phyloP scores from a whole-genome alignment of 1,284 basidiomycete genomes.

The Puccinia hordei region DNA sequence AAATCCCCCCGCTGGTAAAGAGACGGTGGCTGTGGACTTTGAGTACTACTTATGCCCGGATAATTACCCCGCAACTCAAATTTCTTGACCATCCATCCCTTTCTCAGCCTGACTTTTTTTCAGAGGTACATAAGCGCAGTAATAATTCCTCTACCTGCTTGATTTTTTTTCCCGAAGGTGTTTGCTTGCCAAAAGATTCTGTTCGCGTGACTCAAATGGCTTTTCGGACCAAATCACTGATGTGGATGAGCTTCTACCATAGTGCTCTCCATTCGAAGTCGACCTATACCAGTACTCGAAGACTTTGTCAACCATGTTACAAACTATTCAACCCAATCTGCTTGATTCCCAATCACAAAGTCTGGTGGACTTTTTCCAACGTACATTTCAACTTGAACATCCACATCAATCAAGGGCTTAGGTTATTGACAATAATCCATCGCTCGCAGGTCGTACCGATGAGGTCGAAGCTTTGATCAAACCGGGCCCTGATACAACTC shows the following conservation, averaged over 20 bases:
- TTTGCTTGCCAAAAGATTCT: neutral
- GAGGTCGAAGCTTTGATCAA: slow-evolving; percentile 18
- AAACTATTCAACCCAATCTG: neutral
- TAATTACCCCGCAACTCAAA: slow-evolving; percentile 3
- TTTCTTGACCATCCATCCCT: slow-evolving; percentile 15
- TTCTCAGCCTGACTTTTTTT: slow-evolving; percentile 34
- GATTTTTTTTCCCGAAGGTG: no score
- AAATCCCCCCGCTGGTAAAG: neutral
- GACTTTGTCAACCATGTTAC: slow-evolving; percentile 2
- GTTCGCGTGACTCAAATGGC: neutral
- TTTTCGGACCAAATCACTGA: neutral
- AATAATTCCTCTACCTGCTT: neutral
- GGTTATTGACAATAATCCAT: neutral
- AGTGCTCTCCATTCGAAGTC: slow-evolving; percentile 33
- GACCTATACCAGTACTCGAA: slow-evolving; percentile 26
- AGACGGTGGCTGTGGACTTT: slow-evolving; percentile 34
- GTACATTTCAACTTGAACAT: neutral
- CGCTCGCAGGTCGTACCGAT: slow-evolving; percentile 10
- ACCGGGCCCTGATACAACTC: neutral
- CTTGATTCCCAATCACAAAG: slow-evolving; percentile 19
- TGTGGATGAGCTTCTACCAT: neutral
- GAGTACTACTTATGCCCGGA: slow-evolving; percentile 23
- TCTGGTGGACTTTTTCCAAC: slow-evolving; percentile 29
- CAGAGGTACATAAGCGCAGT: slow-evolving; percentile 13
- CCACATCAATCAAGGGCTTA: neutral